These are phyloP conservation scores for Trypanosoma boissoni DNA, from an alignment of 208 protist genomes.

Conservation along the genomic window DNA sequence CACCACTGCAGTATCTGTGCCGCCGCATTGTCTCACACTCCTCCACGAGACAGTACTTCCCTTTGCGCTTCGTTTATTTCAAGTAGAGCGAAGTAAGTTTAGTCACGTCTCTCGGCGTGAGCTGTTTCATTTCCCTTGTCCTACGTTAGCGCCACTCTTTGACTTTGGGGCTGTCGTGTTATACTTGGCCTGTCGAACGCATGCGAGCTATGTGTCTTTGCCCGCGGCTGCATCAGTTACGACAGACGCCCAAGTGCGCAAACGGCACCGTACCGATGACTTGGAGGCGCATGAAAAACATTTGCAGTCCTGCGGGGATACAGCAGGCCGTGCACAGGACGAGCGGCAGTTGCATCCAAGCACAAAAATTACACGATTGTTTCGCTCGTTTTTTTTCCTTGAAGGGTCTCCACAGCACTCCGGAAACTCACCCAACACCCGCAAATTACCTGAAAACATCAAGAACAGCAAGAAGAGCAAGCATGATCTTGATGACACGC, in stretches of 20 bases:
- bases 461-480: background rate
- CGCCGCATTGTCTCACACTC: constrained; percentile 29
- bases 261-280: too few relatives aligned
- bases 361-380: constrained; percentile 10
- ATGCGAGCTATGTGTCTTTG: constrained; percentile 29
- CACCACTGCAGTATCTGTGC: constrained; percentile 1
- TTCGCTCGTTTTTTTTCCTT: constrained; percentile 26
- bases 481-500: background rate
- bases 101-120: constrained; percentile 65
- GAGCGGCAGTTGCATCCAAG: background rate
- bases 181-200: constrained; percentile 48
- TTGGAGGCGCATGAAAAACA: too few relatives aligned
- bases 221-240: constrained; percentile 3
- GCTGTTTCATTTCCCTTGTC: constrained; percentile 56
- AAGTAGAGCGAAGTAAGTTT: constrained; percentile 50
- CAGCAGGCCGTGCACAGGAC: background rate
- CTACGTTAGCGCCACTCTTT: constrained; percentile 37
- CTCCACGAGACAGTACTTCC: constrained; percentile 64
- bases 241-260: too few relatives aligned
- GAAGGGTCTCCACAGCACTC: background rate
- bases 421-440: background rate
- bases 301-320: too few relatives aligned
- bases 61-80: constrained; percentile 43
- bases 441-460: background rate
- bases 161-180: constrained; percentile 64